These are phyloP conservation scores for Fennellomyces sp. DNA, from an alignment of 371 early-diverging fungal species.

Conservation along the genomic window DNA sequence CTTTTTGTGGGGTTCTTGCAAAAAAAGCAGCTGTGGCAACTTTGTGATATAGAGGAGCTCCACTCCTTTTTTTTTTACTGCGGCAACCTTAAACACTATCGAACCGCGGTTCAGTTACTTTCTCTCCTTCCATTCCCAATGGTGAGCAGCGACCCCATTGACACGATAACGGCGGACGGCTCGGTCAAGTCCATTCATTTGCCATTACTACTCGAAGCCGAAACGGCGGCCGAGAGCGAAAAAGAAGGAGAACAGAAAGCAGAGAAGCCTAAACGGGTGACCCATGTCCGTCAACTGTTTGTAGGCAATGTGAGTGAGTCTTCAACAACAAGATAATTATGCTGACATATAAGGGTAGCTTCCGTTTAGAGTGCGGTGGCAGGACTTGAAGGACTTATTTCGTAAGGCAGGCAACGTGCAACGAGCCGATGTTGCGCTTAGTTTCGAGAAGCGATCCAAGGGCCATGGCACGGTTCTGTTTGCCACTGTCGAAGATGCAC, in stretches of 20 bases:
- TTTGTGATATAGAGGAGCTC: too few species aligned
- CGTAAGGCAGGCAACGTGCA: conserved; percentile 74
- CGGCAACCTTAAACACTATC: too few species aligned
- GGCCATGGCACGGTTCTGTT: conserved; percentile 80
- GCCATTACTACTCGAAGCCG: too few species aligned
- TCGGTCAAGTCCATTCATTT: not conserved
- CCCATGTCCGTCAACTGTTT: conserved; percentile 26
- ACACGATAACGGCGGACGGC: not conserved
- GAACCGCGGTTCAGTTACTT: too few species aligned
- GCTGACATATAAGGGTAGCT: conserved; percentile 44
- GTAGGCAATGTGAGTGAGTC: conserved; percentile 23
- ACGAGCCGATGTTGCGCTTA: conserved; percentile 74
- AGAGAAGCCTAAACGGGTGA: conserved; percentile 9
- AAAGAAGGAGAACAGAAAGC: not conserved
- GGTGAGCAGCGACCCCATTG: not conserved
- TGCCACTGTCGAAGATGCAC: conserved; percentile 68
- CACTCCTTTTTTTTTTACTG: too few species aligned
- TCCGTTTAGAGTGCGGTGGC: conserved; percentile 78
- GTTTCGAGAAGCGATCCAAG: conserved; percentile 67
- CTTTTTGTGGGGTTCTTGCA: not conserved
- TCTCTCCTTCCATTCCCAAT: too few species aligned
- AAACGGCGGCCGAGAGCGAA: too few species aligned
- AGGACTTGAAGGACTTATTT: conserved; percentile 85
- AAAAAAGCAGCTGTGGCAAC: not conserved
- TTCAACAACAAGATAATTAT: not conserved